Conservation (phyloP, 1,139 yeast species). For the Nematodospora anomalae region DNA sequence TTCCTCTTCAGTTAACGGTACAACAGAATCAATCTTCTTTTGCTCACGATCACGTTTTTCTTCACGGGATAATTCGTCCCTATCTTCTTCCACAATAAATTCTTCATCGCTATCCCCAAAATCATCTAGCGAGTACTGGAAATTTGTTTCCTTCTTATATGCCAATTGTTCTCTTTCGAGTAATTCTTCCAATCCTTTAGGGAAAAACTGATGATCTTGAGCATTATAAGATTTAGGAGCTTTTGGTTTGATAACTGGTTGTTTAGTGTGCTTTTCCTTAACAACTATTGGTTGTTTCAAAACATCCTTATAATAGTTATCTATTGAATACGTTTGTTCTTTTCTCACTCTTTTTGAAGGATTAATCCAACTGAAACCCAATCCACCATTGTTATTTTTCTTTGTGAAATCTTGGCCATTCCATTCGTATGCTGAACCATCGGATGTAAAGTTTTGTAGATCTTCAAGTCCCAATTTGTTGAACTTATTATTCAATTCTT, state of each 20-base stretch:
- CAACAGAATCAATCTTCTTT: constrained; percentile 64
- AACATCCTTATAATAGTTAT: constrained; percentile 83
- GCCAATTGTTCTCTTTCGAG: constrained; percentile 78
- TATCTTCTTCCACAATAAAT: constrained; percentile 52
- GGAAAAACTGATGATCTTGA: constrained; percentile 89
- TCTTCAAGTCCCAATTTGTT: constrained; percentile 88
- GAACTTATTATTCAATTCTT: constrained; percentile 72
- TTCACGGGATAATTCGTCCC: constrained; percentile 39
- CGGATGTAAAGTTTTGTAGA: constrained; percentile 83
- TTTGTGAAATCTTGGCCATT: constrained; percentile 92
- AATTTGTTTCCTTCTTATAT: constrained; percentile 71
- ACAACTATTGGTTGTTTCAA: constrained; percentile 33
- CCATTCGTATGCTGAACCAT: constrained; percentile 94
- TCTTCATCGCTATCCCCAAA: constrained; percentile 56
- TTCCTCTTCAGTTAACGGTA: constrained; percentile 78
- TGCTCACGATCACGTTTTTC: constrained; percentile 56
- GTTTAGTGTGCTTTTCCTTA: constrained; percentile 12
- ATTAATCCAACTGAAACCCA: constrained; percentile 71
- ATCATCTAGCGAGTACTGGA: constrained; percentile 61
- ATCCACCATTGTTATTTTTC: constrained; percentile 43
- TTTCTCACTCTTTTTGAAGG: constrained; percentile 90
- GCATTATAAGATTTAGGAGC: constrained; percentile 73
- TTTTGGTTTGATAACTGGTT: constrained; percentile 27
- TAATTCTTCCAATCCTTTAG: constrained; percentile 60
- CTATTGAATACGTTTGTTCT: constrained; percentile 84